A percentile compares a stretch with the other conserved stretches of the same genome.
phyloP scores from a whole-genome alignment of 2,329 filamentous ascomycete species.

The Nothopassalora personata region DNA sequence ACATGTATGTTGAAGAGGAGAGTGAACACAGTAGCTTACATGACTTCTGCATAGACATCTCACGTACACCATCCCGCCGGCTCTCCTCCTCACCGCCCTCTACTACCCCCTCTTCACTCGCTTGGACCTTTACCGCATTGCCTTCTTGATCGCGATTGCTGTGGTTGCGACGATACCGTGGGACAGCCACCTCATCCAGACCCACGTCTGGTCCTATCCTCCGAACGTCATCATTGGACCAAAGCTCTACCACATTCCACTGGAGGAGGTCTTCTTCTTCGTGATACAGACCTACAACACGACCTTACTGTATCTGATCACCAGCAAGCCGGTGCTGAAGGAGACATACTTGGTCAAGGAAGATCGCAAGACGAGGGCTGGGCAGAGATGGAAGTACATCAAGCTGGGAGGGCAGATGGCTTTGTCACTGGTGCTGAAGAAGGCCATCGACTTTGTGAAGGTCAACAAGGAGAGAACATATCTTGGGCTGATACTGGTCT shows the following conservation, averaged over 20 bases:
- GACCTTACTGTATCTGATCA: conserved; percentile 60
- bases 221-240: conserved; percentile 58
- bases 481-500: conserved; percentile 62
- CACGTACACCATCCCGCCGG: conserved; percentile 62
- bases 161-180: conserved; percentile 66
- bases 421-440: conserved; percentile 42
- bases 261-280: conserved; percentile 73
- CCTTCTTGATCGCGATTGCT: conserved; percentile 57
- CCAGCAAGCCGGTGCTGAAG: conserved; percentile 60
- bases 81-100: conserved; percentile 53
- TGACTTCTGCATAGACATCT: conserved; percentile 47
- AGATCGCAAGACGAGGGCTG: conserved; percentile 21
- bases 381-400: conserved; percentile 36
- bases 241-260: conserved; percentile 59
- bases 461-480: conserved; percentile 54
- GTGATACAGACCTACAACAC: conserved; percentile 71
- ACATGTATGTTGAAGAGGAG: background rate
- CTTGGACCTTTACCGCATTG: conserved; percentile 58
- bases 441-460: conserved; percentile 44
- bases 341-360: conserved; percentile 47
- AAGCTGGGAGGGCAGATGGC: conserved; percentile 48
- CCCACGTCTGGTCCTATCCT: conserved; percentile 66
- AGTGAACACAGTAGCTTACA: conserved; percentile 6
- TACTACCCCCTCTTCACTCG: conserved; percentile 58
- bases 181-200: conserved; percentile 69